Percentiles rank a stretch among this genome's conserved stretches.
These are phyloP conservation scores for Russula foetens DNA, from an alignment of 768 basidiomycete genomes.

Conservation along the genomic window DNA sequence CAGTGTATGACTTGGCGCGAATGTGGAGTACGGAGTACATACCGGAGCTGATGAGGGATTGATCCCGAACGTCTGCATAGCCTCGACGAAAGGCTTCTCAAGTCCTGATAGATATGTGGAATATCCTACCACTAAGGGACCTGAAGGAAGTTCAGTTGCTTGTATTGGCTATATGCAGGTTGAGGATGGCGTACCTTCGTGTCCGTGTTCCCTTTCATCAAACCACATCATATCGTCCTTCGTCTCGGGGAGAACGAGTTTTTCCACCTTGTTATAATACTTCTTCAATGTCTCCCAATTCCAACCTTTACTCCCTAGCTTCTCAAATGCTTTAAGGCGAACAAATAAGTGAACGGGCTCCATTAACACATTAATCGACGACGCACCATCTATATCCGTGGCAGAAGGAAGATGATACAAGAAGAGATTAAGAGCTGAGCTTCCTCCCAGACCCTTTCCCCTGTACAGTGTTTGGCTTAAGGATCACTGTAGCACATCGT, in stretches of 20 bases:
- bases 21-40: not conserved
- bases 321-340: constrained; percentile 14
- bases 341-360: not conserved
- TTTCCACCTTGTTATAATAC: constrained; percentile 20
- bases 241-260: not conserved
- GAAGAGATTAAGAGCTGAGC: constrained; percentile 20
- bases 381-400: constrained; percentile 18
- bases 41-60: not conserved
- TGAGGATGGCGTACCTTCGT: not conserved
- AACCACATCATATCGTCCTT: not conserved
- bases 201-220: constrained; percentile 8
- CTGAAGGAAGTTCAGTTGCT: not conserved
- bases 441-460: constrained; percentile 24
- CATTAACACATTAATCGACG: not conserved
- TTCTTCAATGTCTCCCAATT: constrained; percentile 18
- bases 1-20: not conserved
- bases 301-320: constrained; percentile 23
- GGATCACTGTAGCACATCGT: not conserved
- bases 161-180: no score
- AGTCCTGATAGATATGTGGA: not conserved
- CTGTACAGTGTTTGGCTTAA: no score
- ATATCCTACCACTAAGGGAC: constrained; percentile 11
- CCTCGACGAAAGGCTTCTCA: constrained; percentile 7
- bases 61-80: not conserved
- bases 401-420: constrained; percentile 7